Percentiles rank a stretch among this genome's conserved stretches.
phyloP scores from a whole-genome alignment of 2,329 filamentous ascomycete species.

The Teratosphaeria nubilosa region DNA sequence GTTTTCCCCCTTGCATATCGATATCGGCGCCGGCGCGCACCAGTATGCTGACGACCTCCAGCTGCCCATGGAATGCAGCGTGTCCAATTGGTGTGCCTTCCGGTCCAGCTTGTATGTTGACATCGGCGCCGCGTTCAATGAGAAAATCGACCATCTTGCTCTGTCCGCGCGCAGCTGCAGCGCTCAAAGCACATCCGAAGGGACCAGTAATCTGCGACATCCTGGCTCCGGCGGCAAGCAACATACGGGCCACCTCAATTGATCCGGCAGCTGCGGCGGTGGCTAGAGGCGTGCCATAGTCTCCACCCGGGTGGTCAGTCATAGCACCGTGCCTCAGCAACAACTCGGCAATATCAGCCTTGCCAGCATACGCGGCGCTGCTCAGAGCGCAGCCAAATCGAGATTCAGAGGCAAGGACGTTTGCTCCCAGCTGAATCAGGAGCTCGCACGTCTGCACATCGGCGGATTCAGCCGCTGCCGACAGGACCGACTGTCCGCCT shows the following conservation, averaged over 20 bases:
- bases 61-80: slow-evolving; percentile 5
- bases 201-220: slow-evolving; percentile 10
- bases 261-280: slow-evolving; percentile 10
- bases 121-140: slow-evolving; percentile 16
- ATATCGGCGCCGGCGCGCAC: slow-evolving; percentile 12
- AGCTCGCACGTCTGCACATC: slow-evolving; percentile 4
- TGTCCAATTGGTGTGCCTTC: slow-evolving; percentile 19
- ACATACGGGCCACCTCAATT: slow-evolving; percentile 12
- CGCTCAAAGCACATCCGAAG: slow-evolving; percentile 13
- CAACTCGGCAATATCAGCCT: slow-evolving; percentile 12
- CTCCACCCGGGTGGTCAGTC: slow-evolving; percentile 10
- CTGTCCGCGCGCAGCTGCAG: slow-evolving; percentile 16
- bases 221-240: slow-evolving; percentile 19
- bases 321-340: slow-evolving; percentile 19
- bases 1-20: slow-evolving; percentile 9
- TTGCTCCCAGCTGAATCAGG: slow-evolving; percentile 12
- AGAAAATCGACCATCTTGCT: slow-evolving; percentile 15
- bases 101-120: slow-evolving; percentile 11
- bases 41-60: slow-evolving; percentile 5
- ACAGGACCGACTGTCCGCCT: slow-evolving; percentile 2
- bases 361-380: slow-evolving; percentile 8
- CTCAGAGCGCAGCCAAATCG: slow-evolving; percentile 2
- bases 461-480: slow-evolving; percentile 2
- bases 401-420: slow-evolving; percentile 15
- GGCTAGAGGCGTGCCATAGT: slow-evolving; percentile 11